Evolutionary conservation across 176 grass and related monocot species (phyloP), one percentile per base, ranked within the genome.

Genomic region (Paspalum notatum): DNA sequence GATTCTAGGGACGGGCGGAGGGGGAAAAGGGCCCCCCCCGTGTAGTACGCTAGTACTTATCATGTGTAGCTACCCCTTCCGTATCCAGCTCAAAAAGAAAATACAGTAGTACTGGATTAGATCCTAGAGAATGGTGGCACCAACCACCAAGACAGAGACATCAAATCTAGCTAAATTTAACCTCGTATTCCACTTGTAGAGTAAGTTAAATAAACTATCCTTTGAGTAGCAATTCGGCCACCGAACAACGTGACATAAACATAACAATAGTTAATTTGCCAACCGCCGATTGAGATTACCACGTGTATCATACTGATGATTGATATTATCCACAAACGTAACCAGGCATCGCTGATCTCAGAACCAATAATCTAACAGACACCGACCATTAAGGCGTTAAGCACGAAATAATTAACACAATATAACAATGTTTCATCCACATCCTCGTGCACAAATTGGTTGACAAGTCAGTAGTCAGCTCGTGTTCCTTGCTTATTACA

Each of bases 181-280:
- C 3, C 4, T 71, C 9, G 45, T 37, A 51, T 32, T 20, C 47
- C 1, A 1, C 26, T 72, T 0, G 15, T 20, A 25, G 48, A 72
- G 8, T 5, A 43, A 43, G 42, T 55, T 55, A 40, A 73, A 40
- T 55, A 73, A n/a, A 53, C 26, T 53, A 72, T 12, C 17, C 15
- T 12, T 72, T 7, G 17, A 9, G 48, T 39, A 7, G 27, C 16
- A 12, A 73, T 54, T 54, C 70, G n/a, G 24, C 39, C 49, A 73
- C 26, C 17, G 17, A 73, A 55, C 2, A 54, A 37, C 9, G 3
- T 55, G 71, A n/a, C n/a, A 20, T 16, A 54, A 8, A 54, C 50
- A 39, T 48, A 71, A 71, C 2, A 54, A 73, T 73, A 73, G 49
- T 54, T 73, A 73, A 73, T 39, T 13, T 38, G 38, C 72, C 38